Evolutionary conservation across 768 basidiomycete genomes (phyloP), one percentile per base, ranked within the genome.

Genomic region (Rhizopogon vesiculosus): DNA sequence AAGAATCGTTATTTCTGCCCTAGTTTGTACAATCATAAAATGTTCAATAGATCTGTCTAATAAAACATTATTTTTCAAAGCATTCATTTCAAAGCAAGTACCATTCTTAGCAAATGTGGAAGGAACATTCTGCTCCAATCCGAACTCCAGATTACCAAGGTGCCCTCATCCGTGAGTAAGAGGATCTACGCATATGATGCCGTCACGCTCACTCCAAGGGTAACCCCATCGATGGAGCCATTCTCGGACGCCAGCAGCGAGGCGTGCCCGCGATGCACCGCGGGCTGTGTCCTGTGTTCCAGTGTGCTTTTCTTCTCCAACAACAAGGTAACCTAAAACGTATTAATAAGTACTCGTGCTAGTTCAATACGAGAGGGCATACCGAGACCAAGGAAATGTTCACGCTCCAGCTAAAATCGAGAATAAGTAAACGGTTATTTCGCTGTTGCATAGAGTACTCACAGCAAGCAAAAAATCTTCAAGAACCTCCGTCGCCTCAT

Each of bases 251-350:
- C 90, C 91, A 2, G 90, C 82, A 12, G 91, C 90, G 6, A 98
- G 78, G 10, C 95, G 86, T 22, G 84, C 81, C 51, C 91, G 85
- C 7, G 91, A 91, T 3, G 91, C 84, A 28, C 93, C 93, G 40
- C 93, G 81, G 12, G 77, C 82, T 3, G 81, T 74, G 64, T 95
- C 93, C 65, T 95, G 92, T n/a, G 86, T 88, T 2, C 91, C 95
- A 0, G 91, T 93, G 69, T 98, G 96, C 70, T 94, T 96, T 70
- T 96, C 92, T 73, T 98, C 93, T 18, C 97, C 96, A 6, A 98
- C 91, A 43, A 99, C 79, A 18, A 92, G 74, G 67, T 89, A 99
- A 5, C 91, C 93, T 89, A 61, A 39, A 61, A 29, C 19, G 48
- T 42, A 51, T 35, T 35, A 45, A n/a, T 60, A 38, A 61, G 54